These are phyloP conservation scores for Flaveria floridana DNA, from an alignment of 140 eudicot genomes.

Conservation along the genomic window DNA sequence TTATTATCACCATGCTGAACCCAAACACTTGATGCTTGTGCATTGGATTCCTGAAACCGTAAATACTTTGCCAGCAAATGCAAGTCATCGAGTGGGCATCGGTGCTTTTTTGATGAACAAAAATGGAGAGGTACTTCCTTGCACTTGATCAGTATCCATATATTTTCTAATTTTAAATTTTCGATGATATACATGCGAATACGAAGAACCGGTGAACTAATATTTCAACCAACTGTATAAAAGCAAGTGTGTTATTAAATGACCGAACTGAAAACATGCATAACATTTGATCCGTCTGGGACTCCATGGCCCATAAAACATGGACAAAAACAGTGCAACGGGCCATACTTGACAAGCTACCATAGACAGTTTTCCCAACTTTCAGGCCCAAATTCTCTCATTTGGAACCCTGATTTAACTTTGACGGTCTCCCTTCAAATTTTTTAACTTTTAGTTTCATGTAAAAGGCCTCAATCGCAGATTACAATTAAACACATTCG, in stretches of 20 bases:
- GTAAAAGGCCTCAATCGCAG: too few species aligned
- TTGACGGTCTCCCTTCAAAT: background rate
- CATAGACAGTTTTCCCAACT: background rate
- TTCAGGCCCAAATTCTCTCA: background rate
- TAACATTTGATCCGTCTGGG: background rate
- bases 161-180: background rate
- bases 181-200: background rate
- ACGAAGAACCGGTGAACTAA: background rate
- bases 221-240: background rate
- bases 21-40: conserved; percentile 76
- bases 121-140: conserved; percentile 59
- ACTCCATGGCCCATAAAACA: background rate
- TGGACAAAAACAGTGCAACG: background rate
- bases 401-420: background rate
- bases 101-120: conserved; percentile 77
- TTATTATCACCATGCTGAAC: conserved; percentile 84
- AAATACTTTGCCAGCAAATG: conserved; percentile 74
- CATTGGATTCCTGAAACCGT: conserved; percentile 65
- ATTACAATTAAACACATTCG: background rate
- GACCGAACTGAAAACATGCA: background rate
- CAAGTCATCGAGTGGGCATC: conserved; percentile 79
- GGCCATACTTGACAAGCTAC: background rate
- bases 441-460: background rate
- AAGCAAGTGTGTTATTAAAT: background rate
- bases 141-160: background rate